Evolutionary conservation across 2,329 filamentous ascomycete species (phyloP).

Genomic region (Colletotrichum sp.): DNA sequence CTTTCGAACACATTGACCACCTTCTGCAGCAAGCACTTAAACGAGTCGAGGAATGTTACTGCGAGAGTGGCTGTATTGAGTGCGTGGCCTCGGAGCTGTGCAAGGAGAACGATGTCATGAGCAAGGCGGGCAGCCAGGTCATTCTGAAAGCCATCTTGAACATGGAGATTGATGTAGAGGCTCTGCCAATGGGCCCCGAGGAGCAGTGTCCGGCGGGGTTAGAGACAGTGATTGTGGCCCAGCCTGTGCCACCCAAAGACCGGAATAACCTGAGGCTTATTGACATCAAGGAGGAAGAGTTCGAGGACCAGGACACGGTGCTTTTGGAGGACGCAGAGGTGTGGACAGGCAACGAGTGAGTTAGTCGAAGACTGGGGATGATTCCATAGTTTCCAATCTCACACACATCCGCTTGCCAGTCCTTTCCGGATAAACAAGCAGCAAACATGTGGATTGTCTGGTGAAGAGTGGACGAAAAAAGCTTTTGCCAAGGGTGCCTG

Average conservation of each 20-base stretch:
- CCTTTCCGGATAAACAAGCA: not conserved
- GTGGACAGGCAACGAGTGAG: not conserved
- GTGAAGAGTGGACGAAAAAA: slow-evolving; percentile 2
- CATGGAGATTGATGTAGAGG: slow-evolving; percentile 80
- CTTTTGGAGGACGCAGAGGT: not conserved
- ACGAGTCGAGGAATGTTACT: slow-evolving; percentile 78
- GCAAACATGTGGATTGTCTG: not conserved
- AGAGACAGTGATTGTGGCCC: slow-evolving; percentile 81
- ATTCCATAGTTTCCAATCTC: not conserved
- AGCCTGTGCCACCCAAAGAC: slow-evolving; percentile 60
- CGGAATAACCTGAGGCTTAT: not conserved
- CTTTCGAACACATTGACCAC: slow-evolving; percentile 88
- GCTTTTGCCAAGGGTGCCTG: slow-evolving; percentile 18
- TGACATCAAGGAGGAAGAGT: slow-evolving; percentile 21
- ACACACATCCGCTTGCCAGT: not conserved
- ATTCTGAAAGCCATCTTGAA: slow-evolving; percentile 79
- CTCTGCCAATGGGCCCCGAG: slow-evolving; percentile 86
- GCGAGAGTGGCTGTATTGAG: slow-evolving; percentile 83
- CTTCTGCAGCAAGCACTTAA: slow-evolving; percentile 78
- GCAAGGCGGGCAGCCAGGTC: slow-evolving; percentile 85
- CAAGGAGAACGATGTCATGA: slow-evolving; percentile 89
- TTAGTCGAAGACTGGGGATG: not conserved
- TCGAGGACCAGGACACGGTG: slow-evolving; percentile 4
- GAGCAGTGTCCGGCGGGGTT: slow-evolving; percentile 71
- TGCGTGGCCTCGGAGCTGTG: slow-evolving; percentile 88